A percentile compares a stretch with the other conserved stretches of the same genome.
phyloP scores from a whole-genome alignment of 345 rosid genomes.

The Eutrema yunnanense region DNA sequence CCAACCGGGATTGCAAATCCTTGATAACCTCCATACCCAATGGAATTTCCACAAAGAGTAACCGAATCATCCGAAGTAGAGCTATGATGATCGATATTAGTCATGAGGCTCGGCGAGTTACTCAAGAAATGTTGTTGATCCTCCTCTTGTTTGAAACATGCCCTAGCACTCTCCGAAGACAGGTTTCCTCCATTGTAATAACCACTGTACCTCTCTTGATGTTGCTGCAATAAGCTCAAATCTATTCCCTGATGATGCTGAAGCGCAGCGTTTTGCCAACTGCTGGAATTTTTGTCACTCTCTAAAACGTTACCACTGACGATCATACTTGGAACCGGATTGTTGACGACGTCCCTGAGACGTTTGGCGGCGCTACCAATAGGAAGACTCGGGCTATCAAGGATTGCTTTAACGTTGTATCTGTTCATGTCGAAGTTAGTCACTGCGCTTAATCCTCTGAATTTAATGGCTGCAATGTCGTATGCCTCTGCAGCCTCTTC shows the following conservation, averaged over 20 bases:
- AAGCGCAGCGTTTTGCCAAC: conserved; percentile 45
- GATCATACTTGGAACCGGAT: conserved; percentile 5
- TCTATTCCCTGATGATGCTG: conserved; percentile 35
- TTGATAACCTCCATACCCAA: conserved; percentile 33
- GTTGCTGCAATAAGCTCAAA: conserved; percentile 38
- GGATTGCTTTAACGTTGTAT: conserved; percentile 76
- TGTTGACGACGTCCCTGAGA: conserved; percentile 25
- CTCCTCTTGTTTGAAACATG: conserved; percentile 71
- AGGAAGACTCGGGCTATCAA: conserved; percentile 73
- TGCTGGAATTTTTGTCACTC: background rate
- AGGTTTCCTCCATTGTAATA: conserved; percentile 27
- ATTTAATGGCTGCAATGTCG: conserved; percentile 93
- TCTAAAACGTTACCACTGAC: conserved; percentile 2
- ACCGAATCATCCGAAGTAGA: conserved; percentile 43
- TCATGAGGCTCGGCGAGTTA: conserved; percentile 37
- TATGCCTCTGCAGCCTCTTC: conserved; percentile 99
- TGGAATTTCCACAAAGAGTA: conserved; percentile 32
- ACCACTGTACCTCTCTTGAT: conserved; percentile 29
- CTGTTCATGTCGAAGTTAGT: conserved; percentile 95
- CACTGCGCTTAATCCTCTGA: conserved; percentile 88
- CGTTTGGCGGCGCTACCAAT: conserved; percentile 75
- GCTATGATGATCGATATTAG: conserved; percentile 38
- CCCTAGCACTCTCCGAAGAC: conserved; percentile 21
- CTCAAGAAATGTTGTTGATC: conserved; percentile 43
- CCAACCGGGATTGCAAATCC: conserved; percentile 36